phyloP scores from a whole-genome alignment of 2,329 filamentous ascomycete species.

The Claviceps capensis region DNA sequence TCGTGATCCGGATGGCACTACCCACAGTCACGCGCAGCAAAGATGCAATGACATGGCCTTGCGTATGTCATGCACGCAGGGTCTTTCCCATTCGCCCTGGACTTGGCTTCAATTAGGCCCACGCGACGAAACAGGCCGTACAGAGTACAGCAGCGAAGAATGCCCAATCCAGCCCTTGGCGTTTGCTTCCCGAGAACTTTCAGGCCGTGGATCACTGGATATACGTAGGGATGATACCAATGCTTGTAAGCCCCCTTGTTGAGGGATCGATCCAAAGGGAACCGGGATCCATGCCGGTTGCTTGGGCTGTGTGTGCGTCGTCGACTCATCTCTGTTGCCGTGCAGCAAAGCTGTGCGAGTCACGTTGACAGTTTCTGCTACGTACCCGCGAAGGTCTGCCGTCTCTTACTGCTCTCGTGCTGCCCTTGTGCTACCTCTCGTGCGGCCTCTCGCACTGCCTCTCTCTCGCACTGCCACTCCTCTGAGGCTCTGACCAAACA shows the following conservation, averaged over 20 bases:
- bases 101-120: not conserved
- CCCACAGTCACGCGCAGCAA: constrained; percentile 4
- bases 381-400: not conserved
- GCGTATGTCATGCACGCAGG: not conserved
- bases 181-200: not conserved
- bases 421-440: not conserved
- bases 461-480: not conserved
- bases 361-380: not conserved
- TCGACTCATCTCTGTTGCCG: not conserved
- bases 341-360: constrained; percentile 2
- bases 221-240: not conserved
- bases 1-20: constrained; percentile 4
- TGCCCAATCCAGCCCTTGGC: not conserved
- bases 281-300: not conserved
- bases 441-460: not conserved
- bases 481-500: too few relatives aligned
- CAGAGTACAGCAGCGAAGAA: not conserved
- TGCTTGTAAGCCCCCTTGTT: not conserved
- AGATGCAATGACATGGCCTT: not conserved
- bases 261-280: too few relatives aligned
- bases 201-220: not conserved
- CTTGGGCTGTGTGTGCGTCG: not conserved
- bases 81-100: not conserved
- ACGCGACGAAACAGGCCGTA: not conserved
- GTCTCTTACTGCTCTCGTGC: not conserved